Percentiles rank a stretch among this genome's conserved stretches.
Evolutionary conservation across 768 basidiomycete species (phyloP).

Genomic region (Termitomyces sp.): DNA sequence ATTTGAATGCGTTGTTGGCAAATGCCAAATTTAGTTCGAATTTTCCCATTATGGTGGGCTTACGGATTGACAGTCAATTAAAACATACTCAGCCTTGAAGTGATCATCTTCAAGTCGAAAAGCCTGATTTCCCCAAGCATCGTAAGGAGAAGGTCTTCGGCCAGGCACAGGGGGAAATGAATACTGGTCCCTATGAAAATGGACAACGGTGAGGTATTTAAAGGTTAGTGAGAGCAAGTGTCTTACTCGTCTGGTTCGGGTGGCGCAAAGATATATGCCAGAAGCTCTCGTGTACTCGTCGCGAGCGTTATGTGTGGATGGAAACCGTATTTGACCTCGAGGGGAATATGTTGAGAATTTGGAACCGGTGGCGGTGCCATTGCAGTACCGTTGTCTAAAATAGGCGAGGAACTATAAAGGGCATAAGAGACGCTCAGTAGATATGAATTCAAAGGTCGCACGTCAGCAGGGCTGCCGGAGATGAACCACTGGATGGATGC

Average conservation of each 20-base stretch:
- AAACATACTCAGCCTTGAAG: constrained; percentile 80
- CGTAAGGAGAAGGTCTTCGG: constrained; percentile 44
- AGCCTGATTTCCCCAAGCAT: constrained; percentile 73
- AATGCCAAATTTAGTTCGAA: constrained; percentile 6
- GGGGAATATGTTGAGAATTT: constrained; percentile 27
- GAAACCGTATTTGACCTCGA: constrained; percentile 44
- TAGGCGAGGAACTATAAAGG: constrained; percentile 23
- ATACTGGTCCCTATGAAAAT: constrained; percentile 31
- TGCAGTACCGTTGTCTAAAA: constrained; percentile 21
- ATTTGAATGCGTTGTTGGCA: constrained; percentile 11
- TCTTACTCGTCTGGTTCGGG: constrained; percentile 50
- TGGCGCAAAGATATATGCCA: constrained; percentile 71
- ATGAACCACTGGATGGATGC: constrained; percentile 22
- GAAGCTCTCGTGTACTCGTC: constrained; percentile 60
- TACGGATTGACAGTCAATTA: constrained; percentile 22
- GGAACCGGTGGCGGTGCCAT: constrained; percentile 15
- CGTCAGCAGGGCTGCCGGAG: constrained; percentile 34
- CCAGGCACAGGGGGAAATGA: constrained; percentile 24
- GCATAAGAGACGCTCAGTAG: constrained; percentile 14
- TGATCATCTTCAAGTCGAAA: constrained; percentile 63
- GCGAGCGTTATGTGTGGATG: constrained; percentile 48
- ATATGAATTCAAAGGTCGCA: constrained; percentile 20
- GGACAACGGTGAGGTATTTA: constrained; percentile 9
- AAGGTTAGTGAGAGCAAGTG: constrained; percentile 18
- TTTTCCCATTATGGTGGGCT: constrained; percentile 21